A percentile compares a stretch with the other conserved stretches of the same genome.
Evolutionary conservation across 805 yeast species (phyloP).

Genomic region (Ogataea haglerorum): DNA sequence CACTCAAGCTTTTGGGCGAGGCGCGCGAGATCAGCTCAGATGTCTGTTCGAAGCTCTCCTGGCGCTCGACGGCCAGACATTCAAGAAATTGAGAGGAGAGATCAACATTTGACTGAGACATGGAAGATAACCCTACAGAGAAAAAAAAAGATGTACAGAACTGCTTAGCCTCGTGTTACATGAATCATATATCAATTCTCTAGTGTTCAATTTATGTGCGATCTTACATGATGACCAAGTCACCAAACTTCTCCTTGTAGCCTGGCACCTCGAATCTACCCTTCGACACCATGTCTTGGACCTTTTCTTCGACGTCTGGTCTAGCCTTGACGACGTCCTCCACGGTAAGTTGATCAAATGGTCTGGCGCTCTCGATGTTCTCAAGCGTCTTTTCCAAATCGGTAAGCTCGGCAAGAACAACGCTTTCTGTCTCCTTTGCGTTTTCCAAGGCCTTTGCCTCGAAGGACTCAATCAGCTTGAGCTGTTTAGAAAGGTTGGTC

Average conservation of each 20-base stretch:
- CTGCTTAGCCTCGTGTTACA: background rate
- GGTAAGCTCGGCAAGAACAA: slow-evolving; percentile 80
- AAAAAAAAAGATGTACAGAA: background rate
- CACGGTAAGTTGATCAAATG: slow-evolving; percentile 94
- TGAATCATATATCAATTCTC: slow-evolving; percentile 8
- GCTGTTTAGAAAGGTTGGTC: slow-evolving; percentile 82
- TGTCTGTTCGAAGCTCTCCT: slow-evolving; percentile 50
- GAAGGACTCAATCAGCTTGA: slow-evolving; percentile 88
- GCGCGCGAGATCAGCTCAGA: slow-evolving; percentile 40
- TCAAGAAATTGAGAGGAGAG: slow-evolving; percentile 37
- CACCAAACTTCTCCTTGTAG: slow-evolving; percentile 97
- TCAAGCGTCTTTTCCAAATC: slow-evolving; percentile 84
- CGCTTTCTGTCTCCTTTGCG: slow-evolving; percentile 88
- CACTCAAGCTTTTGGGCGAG: slow-evolving; percentile 64
- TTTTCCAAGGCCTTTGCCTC: slow-evolving; percentile 94
- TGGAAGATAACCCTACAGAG: background rate
- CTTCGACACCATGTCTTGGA: slow-evolving; percentile 87
- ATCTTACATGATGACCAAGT: slow-evolving; percentile 81
- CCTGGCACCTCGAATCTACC: slow-evolving; percentile 99
- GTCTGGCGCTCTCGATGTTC: slow-evolving; percentile 96
- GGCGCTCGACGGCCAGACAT: slow-evolving; percentile 45
- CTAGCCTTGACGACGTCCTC: slow-evolving; percentile 93
- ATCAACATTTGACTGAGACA: slow-evolving; percentile 11
- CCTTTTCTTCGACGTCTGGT: slow-evolving; percentile 97
- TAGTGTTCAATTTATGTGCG: slow-evolving; percentile 10